phyloP scores from a whole-genome alignment of 2,329 filamentous ascomycete genomes.

The Fusarium phyllophilum region DNA sequence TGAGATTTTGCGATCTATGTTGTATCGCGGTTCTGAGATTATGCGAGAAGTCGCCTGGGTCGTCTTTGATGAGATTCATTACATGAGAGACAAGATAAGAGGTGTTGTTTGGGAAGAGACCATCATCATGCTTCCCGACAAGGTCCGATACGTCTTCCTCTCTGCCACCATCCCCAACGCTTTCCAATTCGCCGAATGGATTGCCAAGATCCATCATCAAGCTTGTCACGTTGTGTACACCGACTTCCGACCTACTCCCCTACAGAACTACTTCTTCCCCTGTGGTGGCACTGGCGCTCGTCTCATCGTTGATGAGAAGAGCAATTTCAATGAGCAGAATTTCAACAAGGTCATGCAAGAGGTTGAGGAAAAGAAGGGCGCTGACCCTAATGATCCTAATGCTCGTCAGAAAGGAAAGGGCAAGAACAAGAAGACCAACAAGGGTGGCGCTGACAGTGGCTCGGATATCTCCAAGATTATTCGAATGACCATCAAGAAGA shows the following conservation, averaged over 20 bases:
- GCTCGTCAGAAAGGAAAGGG: slow-evolving; percentile 87
- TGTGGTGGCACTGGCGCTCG: slow-evolving; percentile 92
- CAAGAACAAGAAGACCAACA: slow-evolving; percentile 91
- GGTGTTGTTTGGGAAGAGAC: slow-evolving; percentile 99
- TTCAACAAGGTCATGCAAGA: slow-evolving; percentile 95
- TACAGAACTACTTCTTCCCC: slow-evolving; percentile 98
- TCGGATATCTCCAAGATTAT: slow-evolving; percentile 97
- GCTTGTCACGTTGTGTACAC: slow-evolving; percentile 99
- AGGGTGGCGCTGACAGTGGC: slow-evolving; percentile 79
- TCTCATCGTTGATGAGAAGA: slow-evolving; percentile 95
- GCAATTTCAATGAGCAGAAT: slow-evolving; percentile 94
- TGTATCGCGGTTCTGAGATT: slow-evolving; percentile 97
- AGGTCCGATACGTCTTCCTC: slow-evolving; percentile 97
- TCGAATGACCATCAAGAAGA: slow-evolving; percentile 98
- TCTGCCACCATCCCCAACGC: slow-evolving; percentile 98
- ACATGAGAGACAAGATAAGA: slow-evolving; percentile 92
- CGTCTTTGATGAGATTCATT: slow-evolving; percentile 98
- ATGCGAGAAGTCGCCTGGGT: slow-evolving; percentile 99
- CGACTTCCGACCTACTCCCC: slow-evolving; percentile 93
- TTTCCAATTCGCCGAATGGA: slow-evolving; percentile 99
- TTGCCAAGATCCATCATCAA: slow-evolving; percentile 96
- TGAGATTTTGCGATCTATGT: slow-evolving; percentile 97
- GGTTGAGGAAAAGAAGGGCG: slow-evolving; percentile 87
- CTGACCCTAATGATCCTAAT: slow-evolving; percentile 81
- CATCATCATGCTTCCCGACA: slow-evolving; percentile 96